A percentile compares a stretch with the other conserved stretches of the same genome.
phyloP scores from a whole-genome alignment of 176 grass and related monocot genomes.

The Chrysopogon serrulatus region DNA sequence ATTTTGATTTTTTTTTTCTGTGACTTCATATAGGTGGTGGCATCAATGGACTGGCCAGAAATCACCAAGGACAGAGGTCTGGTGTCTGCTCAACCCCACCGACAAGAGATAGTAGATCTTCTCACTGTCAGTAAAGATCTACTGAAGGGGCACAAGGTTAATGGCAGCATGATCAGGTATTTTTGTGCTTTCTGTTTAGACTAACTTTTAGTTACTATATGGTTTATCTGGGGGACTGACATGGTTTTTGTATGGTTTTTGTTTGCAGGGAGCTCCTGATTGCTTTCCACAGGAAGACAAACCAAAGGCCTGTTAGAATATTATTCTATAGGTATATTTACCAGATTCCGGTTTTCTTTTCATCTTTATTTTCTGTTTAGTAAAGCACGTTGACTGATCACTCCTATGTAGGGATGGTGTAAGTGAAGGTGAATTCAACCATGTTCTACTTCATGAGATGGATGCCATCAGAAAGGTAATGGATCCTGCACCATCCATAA shows the following conservation, averaged over 20 bases:
- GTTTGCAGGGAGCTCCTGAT: slow-evolving; percentile 47
- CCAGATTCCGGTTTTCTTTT: background rate
- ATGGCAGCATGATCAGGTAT: slow-evolving; percentile 53
- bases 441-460: slow-evolving; percentile 49
- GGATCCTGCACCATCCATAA: background rate
- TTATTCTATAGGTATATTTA: slow-evolving; percentile 59
- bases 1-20: too few species aligned
- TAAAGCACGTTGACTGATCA: background rate
- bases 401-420: slow-evolving; percentile 2
- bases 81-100: slow-evolving; percentile 49
- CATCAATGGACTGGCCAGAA: slow-evolving; percentile 72
- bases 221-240: background rate
- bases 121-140: slow-evolving; percentile 33
- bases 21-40: slow-evolving; percentile 40
- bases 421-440: slow-evolving; percentile 12
- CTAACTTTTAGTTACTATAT: background rate
- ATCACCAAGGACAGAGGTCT: slow-evolving; percentile 55
- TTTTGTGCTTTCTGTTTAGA: background rate
- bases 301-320: slow-evolving; percentile 31
- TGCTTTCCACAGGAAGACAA: slow-evolving; percentile 32
- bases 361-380: background rate
- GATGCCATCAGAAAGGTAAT: slow-evolving; percentile 68
- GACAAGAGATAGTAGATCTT: slow-evolving; percentile 52
- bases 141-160: background rate
- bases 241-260: too few species aligned